Base-by-base conservation (phyloP, 805 yeast species). In the Pichia occidentalis region DNA sequence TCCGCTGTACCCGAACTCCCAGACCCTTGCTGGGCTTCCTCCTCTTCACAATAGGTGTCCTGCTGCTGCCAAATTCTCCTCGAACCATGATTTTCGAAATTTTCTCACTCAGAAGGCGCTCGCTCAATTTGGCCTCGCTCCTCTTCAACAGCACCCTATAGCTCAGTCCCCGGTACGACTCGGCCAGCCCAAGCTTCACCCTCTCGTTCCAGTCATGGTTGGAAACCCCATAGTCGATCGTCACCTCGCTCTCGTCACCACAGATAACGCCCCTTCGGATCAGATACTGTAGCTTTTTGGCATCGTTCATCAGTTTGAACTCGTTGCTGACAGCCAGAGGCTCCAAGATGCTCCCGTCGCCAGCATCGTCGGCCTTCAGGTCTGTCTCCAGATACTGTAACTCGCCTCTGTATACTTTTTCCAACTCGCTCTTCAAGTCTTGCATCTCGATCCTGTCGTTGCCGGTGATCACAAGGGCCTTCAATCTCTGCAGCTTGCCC, bases 341-440 rank as follows among this genome's bases (percentile, higher is more conserved):
- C 20, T 30, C 25, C 11, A 44, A 31, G 10, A 32, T 20, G 11
- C 24, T 22, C 21, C 22, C n/a, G 13, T n/a, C 8, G 8, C 29
- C 22, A 4, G 28, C 25, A 8, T 13, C 34, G n/a, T 12, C 24
- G 7, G 29, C 30, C 12, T 39, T 26, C 22, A 24, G 18, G 23
- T 41, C 40, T 8, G 34, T 35, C 13, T 44, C 48, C 6, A 44
- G 17, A 31, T 44, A 44, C 18, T 41, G 37, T 13, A 44, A 24
- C 14, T 39, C 24, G 7, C 45, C 45, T 10, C 17, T 32, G 13
- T 16, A 24, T 4, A 44, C 13, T 10, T 23, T 17, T 14, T 24
- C 13, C 7, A 44, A 20, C 23, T 44, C 47, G 9, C 32, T 28
- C 5, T 37, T 27, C 14, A 44, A 28, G 23, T 36, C 36, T 8